phyloP scores from a whole-genome alignment of 805 yeast genomes.

The Jamesozyma jinghongensis region DNA sequence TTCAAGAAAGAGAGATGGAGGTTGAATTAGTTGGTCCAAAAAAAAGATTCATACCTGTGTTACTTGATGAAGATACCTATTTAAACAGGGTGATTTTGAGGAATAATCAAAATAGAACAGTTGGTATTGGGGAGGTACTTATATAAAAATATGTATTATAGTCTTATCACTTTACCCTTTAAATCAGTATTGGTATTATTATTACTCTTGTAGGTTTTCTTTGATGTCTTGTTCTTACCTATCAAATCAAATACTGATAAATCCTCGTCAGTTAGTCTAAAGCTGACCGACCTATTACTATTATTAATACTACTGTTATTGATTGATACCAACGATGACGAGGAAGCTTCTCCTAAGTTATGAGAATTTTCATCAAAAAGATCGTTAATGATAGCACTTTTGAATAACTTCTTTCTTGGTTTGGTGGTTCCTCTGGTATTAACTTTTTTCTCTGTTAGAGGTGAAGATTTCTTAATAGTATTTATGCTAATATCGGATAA shows the following conservation, averaged over 20 bases:
- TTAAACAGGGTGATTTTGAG: slow-evolving; percentile 2
- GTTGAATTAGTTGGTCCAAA: not conserved
- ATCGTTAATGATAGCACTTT: slow-evolving; percentile 27
- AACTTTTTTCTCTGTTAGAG: not conserved
- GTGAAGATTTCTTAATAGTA: not conserved
- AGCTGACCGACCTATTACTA: slow-evolving; percentile 11
- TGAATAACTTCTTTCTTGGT: slow-evolving; percentile 17
- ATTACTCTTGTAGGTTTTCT: slow-evolving; percentile 2
- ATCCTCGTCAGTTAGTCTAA: slow-evolving; percentile 28
- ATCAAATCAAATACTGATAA: slow-evolving; percentile 37
- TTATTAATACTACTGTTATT: not conserved
- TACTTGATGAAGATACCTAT: not conserved
- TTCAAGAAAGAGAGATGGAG: not conserved
- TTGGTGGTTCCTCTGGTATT: slow-evolving; percentile 3
- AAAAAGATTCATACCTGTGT: not conserved
- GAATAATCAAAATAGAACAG: slow-evolving; percentile 3
- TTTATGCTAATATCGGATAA: not conserved
- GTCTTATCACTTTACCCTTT: slow-evolving; percentile 1
- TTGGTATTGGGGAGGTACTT: slow-evolving; percentile 3
- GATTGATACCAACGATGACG: slow-evolving; percentile 3
- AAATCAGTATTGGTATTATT: slow-evolving; percentile 1
- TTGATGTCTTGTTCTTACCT: slow-evolving; percentile 10
- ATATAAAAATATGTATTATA: not conserved
- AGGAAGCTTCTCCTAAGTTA: slow-evolving; percentile 7
- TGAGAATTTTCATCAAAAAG: slow-evolving; percentile 16